These are phyloP conservation scores for Austroboletus eburneus DNA, from an alignment of 768 basidiomycete genomes.

Conservation along the genomic window DNA sequence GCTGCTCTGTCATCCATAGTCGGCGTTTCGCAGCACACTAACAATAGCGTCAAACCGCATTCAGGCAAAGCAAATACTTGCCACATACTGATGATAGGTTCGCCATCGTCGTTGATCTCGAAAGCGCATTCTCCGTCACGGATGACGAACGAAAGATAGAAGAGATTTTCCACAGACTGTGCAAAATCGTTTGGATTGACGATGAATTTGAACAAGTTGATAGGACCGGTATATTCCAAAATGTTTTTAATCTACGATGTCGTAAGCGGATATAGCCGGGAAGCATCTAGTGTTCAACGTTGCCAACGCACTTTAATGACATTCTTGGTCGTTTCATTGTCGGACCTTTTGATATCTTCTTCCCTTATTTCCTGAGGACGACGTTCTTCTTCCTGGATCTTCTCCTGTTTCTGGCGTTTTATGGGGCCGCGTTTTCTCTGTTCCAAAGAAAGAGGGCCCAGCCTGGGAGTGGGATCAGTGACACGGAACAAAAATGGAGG, in stretches of 20 bases:
- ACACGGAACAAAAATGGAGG: neutral
- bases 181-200: conserved; percentile 88
- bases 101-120: conserved; percentile 61
- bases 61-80: neutral
- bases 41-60: neutral
- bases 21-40: conserved; percentile 65
- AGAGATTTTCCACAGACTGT: conserved; percentile 95
- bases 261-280: conserved; percentile 1
- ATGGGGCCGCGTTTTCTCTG: conserved; percentile 65
- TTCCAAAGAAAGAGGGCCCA: conserved; percentile 85
- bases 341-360: conserved; percentile 76
- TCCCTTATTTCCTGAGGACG: conserved; percentile 79
- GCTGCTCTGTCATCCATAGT: conserved; percentile 57
- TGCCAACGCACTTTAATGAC: conserved; percentile 65
- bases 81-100: conserved; percentile 70
- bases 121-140: conserved; percentile 78
- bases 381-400: conserved; percentile 61
- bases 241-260: conserved; percentile 53
- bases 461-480: conserved; percentile 50
- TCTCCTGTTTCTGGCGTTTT: conserved; percentile 68
- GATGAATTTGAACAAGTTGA: conserved; percentile 84
- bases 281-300: neutral
- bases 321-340: conserved; percentile 89
- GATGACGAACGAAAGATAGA: conserved; percentile 91
- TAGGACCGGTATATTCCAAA: conserved; percentile 43